These are phyloP conservation scores for Auxenochlorella pyrenoidosa DNA, from an alignment of 139 green algal species.

Conservation along the genomic window DNA sequence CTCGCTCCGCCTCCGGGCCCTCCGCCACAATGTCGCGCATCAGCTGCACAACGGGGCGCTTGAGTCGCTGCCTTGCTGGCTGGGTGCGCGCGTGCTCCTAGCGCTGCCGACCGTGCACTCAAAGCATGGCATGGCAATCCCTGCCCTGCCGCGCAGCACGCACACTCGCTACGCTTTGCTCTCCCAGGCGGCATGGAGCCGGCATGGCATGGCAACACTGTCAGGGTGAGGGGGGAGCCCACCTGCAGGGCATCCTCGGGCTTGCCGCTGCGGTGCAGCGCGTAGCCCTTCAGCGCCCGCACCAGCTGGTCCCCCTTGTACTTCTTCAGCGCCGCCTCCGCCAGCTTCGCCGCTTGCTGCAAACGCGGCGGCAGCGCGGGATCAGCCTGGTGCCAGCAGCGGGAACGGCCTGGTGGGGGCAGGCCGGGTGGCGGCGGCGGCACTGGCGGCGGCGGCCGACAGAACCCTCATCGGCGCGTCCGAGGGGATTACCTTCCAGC, in stretches of 20 bases:
- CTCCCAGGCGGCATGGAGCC: not conserved
- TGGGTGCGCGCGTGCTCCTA: too few relatives aligned
- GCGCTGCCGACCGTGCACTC: too few relatives aligned
- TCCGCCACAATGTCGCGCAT: constrained; percentile 46
- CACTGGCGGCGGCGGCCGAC: not conserved
- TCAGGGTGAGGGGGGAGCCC: not conserved
- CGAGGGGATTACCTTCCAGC: constrained; percentile 68
- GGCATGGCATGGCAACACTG: not conserved
- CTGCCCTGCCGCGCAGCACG: not conserved
- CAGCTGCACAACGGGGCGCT: not conserved
- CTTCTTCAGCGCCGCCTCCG: constrained; percentile 70
- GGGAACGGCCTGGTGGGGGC: not conserved
- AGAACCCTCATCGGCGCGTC: not conserved
- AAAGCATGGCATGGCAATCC: too few relatives aligned
- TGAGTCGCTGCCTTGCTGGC: too few relatives aligned
- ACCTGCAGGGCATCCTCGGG: constrained; percentile 66
- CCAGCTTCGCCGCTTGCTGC: constrained; percentile 78
- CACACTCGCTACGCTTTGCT: not conserved
- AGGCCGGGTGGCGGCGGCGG: not conserved
- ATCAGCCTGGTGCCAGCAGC: not conserved
- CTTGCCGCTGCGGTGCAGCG: constrained; percentile 56
- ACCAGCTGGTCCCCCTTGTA: constrained; percentile 64
- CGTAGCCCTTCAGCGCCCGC: constrained; percentile 67
- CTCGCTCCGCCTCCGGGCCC: constrained; percentile 61
- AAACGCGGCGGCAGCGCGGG: not conserved